phyloP scores from a whole-genome alignment of 2,329 filamentous ascomycete species.

The Didymella exigua region DNA sequence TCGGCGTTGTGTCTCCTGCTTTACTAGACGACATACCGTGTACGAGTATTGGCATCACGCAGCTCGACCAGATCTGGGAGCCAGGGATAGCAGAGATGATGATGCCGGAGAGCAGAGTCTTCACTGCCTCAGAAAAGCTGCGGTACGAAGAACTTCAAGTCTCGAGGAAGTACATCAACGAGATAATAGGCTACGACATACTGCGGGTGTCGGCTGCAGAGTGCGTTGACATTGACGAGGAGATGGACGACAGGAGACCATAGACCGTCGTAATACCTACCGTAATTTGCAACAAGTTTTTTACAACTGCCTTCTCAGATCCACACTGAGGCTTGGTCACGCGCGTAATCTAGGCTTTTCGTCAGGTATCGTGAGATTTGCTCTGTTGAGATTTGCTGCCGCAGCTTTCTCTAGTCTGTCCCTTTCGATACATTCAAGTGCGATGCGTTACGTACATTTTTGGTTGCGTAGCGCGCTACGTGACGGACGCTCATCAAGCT shows the following conservation, averaged over 20 bases:
- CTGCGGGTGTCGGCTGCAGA: slow-evolving; percentile 31
- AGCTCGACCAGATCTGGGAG: slow-evolving; percentile 46
- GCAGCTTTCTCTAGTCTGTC: slow-evolving; percentile 21
- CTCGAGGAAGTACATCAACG: slow-evolving; percentile 43
- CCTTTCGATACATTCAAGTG: slow-evolving; percentile 20
- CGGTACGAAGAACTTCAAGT: slow-evolving; percentile 35
- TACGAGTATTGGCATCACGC: slow-evolving; percentile 44
- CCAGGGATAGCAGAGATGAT: slow-evolving; percentile 42
- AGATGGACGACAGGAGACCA: slow-evolving; percentile 13
- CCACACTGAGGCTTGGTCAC: slow-evolving; percentile 4
- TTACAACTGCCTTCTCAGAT: background rate
- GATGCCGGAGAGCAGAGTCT: slow-evolving; percentile 35
- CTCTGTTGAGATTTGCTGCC: slow-evolving; percentile 19
- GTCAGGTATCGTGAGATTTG: slow-evolving; percentile 24
- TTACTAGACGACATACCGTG: slow-evolving; percentile 45
- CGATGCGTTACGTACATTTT: slow-evolving; percentile 31
- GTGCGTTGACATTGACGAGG: slow-evolving; percentile 23
- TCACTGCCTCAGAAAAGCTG: slow-evolving; percentile 38
- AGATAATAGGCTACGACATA: slow-evolving; percentile 47
- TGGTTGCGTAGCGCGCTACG: slow-evolving; percentile 23
- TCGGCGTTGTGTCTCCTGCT: slow-evolving; percentile 43
- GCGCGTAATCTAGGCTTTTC: slow-evolving; percentile 15
- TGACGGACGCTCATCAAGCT: slow-evolving; percentile 12
- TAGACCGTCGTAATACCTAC: background rate
- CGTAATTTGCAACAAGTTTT: background rate